Conservation (phyloP, 2,329 filamentous ascomycete genomes). For the Colletotrichum magnum region DNA sequence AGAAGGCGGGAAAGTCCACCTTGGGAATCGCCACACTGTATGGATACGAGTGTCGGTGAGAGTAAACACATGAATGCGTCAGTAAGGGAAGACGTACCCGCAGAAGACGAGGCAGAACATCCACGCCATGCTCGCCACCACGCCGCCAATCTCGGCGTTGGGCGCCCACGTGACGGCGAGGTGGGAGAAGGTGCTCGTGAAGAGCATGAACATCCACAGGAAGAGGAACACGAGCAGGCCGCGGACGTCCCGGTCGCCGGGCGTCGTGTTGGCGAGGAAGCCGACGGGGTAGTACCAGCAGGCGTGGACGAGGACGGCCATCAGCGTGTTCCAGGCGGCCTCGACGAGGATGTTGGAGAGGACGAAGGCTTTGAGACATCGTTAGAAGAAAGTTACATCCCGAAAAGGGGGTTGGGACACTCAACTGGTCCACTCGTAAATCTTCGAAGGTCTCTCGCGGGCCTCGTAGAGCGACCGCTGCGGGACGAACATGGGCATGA, state of each 20-base stretch:
- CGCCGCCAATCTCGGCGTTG: slow-evolving; percentile 76
- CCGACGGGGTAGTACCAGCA: slow-evolving; percentile 81
- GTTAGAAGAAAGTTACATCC: no score
- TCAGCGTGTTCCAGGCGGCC: slow-evolving; percentile 77
- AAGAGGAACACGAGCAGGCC: slow-evolving; percentile 78
- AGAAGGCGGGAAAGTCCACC: slow-evolving; percentile 72
- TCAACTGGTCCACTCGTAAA: slow-evolving; percentile 58
- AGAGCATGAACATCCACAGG: slow-evolving; percentile 75
- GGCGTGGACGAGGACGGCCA: slow-evolving; percentile 74
- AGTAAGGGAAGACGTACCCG: slow-evolving; percentile 33
- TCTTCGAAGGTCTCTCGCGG: slow-evolving; percentile 75
- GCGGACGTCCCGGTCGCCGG: slow-evolving; percentile 58
- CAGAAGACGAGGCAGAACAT: slow-evolving; percentile 61
- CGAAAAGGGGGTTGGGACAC: not conserved
- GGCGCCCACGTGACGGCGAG: slow-evolving; percentile 75
- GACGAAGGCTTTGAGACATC: slow-evolving; percentile 56
- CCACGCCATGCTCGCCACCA: slow-evolving; percentile 75
- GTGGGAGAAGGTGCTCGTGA: slow-evolving; percentile 76
- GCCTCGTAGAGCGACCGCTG: slow-evolving; percentile 77
- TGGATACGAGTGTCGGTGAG: not conserved
- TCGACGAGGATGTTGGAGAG: slow-evolving; percentile 78
- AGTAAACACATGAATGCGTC: not conserved
- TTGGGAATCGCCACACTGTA: slow-evolving; percentile 70
- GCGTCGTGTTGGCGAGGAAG: slow-evolving; percentile 68
- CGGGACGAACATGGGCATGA: slow-evolving; percentile 78